Conservation (phyloP, 2,329 filamentous ascomycete species). For the Geoglossum cookeanum region DNA sequence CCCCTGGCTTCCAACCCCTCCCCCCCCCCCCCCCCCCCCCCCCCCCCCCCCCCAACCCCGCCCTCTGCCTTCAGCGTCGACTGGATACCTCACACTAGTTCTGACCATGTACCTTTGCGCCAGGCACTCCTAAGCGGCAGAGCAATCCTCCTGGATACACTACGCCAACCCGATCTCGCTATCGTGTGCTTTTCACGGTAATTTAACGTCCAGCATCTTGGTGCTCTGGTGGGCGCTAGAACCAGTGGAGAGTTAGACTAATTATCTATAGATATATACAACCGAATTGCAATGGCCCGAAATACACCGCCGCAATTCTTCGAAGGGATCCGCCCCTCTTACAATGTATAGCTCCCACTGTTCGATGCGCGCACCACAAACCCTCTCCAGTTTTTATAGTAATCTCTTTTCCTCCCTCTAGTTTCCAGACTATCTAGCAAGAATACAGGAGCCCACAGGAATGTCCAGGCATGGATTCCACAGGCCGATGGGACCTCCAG, state of each 20-base stretch:
- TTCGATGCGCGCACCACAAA: not conserved
- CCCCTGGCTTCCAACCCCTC: not conserved
- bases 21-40: no score
- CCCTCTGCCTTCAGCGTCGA: not conserved
- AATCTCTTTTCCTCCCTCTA: not conserved
- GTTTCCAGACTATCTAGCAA: not conserved
- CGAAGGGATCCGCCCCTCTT: not conserved
- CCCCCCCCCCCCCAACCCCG: no score
- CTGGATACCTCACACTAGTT: not conserved
- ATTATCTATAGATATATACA: not conserved
- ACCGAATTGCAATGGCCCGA: not conserved
- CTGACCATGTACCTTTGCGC: not conserved
- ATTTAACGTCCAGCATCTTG: not conserved
- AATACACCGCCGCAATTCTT: not conserved
- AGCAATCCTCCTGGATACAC: not conserved
- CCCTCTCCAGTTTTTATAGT: not conserved
- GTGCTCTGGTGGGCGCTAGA: not conserved
- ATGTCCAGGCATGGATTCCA: not conserved
- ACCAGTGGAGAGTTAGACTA: not conserved
- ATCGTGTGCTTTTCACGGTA: not conserved
- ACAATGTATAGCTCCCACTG: not conserved
- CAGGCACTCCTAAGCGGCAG: not conserved
- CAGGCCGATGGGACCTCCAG: not conserved
- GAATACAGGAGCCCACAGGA: not conserved
- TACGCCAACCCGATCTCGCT: not conserved